Base-by-base conservation (phyloP, 1,284 basidiomycete species). In the Puccinia brachypodii region DNA sequence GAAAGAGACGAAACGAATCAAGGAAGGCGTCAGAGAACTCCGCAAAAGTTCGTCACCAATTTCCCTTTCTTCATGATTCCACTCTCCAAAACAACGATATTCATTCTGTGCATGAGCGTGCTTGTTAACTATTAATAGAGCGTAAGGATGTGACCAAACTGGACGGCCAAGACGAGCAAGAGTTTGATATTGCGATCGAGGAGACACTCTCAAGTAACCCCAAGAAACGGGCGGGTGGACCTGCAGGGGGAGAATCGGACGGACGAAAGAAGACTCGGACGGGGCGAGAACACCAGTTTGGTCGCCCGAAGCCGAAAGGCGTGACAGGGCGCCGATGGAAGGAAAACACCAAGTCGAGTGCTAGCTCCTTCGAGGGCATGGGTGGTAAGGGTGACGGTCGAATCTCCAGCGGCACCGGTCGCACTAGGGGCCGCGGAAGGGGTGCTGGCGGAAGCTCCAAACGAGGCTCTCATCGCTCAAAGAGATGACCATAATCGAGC, bases 261-360 rank as follows among this genome's bases (percentile, higher is more conserved):
- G 47, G 60, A 36, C 74, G 62, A 11, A 81, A 81, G 31, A 81
- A 75, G 44, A 66, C 22, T 50, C 72, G 80, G 38, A 42, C 44
- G 22, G 80, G 38, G 44, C 56, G 80, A 62, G 80, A 81, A 11
- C 42, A 68, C 28, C 68, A 81, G 66, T 81, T 81, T 73, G 80
- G 80, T 19, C 40, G 62, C 14, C 80, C 80, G n/a, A 81, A 81
- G 47, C 80, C 80, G 38, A 81, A 76, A 44, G 80, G 73, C n/a
- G 73, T 81, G 13, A 81, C 56, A 1, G 80, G 80, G 16, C 62
- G 80, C 42, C 42, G 80, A 56, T 81, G 80, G 80, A 81, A 81
- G 28, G 80, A 75, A 28, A 81, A 81, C 56, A 81, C 71, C 40
- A 81, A 81, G 66, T 60, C 73, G 9, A 75, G 72, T 60, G 73